Conservation (phyloP, 495 filamentous ascomycete species). For the Hypoxylon cercidicola region DNA sequence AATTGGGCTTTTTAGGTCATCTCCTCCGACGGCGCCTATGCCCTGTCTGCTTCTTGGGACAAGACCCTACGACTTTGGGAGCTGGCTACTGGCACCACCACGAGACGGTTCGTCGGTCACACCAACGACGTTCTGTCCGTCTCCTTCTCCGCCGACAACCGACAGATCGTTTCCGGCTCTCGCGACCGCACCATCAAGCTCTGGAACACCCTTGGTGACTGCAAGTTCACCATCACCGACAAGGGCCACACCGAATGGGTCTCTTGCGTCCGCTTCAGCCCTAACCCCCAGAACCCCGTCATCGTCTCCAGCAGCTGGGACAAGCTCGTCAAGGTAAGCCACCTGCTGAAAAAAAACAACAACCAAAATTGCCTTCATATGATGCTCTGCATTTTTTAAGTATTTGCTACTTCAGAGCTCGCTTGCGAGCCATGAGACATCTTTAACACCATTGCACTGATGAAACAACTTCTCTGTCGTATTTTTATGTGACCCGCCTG, state of each 20-base stretch:
- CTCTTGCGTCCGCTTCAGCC: constrained; percentile 98
- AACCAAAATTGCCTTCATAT: constrained; percentile 55
- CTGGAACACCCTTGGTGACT: constrained; percentile 99
- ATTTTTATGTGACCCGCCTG: constrained; percentile 36
- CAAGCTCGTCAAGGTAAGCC: constrained; percentile 98
- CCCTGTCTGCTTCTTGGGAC: constrained; percentile 98
- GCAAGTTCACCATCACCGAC: constrained; percentile 99
- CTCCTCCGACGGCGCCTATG: constrained; percentile 99
- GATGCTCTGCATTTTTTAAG: constrained; percentile 92
- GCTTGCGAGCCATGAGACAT: constrained; percentile 93
- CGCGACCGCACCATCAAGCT: constrained; percentile 99
- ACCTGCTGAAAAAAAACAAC: neutral
- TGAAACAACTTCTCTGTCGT: constrained; percentile 45
- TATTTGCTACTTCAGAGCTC: constrained; percentile 99
- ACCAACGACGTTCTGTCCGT: constrained; percentile 99
- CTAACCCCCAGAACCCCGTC: constrained; percentile 99
- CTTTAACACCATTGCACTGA: constrained; percentile 91
- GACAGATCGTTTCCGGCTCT: constrained; percentile 99
- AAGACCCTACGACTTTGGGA: constrained; percentile 99
- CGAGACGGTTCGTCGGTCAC: constrained; percentile 98
- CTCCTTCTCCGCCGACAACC: constrained; percentile 99
- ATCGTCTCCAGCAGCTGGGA: constrained; percentile 99
- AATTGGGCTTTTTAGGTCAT: constrained; percentile 77
- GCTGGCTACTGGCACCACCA: constrained; percentile 94
- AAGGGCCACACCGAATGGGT: constrained; percentile 99